Percentiles rank a stretch among this genome's conserved stretches.
Conservation (phyloP, 192 early-diverging fungal species). For the Backusella tarrabulga region DNA sequence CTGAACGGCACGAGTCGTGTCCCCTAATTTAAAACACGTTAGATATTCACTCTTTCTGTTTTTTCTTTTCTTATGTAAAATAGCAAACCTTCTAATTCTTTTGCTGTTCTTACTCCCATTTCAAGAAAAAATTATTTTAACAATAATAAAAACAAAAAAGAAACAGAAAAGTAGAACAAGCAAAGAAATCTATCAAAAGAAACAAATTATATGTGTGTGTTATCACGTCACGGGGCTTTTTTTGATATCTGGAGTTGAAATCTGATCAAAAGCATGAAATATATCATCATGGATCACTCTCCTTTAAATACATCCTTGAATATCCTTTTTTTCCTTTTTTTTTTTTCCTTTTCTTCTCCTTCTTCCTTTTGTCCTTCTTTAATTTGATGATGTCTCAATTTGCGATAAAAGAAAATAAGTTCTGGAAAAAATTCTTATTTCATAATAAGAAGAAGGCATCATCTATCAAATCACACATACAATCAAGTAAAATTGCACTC, state of each 20-base stretch:
- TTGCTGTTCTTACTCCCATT: background rate
- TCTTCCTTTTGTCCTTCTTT: background rate
- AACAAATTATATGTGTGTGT: background rate
- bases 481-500: background rate
- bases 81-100: background rate
- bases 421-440: background rate
- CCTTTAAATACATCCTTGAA: conserved; percentile 4
- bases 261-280: background rate
- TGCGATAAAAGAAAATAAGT: background rate
- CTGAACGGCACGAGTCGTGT: conserved; percentile 3
- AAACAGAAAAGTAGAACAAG: background rate
- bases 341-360: background rate
- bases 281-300: background rate
- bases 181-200: background rate
- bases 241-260: background rate
- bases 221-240: background rate
- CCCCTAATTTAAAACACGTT: background rate
- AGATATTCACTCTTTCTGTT: background rate
- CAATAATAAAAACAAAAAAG: background rate
- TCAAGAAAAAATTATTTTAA: background rate
- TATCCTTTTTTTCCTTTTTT: background rate
- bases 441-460: background rate
- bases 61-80: background rate
- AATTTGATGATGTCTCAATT: background rate
- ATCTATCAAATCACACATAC: background rate